Evolutionary conservation across 164 flowering plant species (phyloP).

Genomic region (Vitis amurensis): DNA sequence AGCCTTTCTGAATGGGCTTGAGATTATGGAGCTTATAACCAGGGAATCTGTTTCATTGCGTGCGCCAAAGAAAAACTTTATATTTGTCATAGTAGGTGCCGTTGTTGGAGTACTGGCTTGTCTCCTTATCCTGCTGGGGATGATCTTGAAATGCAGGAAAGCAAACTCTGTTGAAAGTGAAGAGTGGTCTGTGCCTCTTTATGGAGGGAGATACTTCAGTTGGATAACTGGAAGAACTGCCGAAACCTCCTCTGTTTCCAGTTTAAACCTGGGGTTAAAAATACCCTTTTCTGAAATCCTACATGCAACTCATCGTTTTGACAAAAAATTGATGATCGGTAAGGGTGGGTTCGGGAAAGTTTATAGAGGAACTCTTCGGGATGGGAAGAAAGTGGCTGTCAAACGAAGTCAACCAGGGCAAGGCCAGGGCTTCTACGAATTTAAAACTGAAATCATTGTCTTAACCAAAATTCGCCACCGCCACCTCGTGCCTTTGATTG

Average conservation of each 20-base stretch:
- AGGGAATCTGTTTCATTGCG: background rate
- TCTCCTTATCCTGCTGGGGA: background rate
- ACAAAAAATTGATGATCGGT: constrained; percentile 1
- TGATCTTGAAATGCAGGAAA: background rate
- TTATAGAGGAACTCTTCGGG: background rate
- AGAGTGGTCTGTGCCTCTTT: no score
- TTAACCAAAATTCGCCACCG: constrained; percentile 4
- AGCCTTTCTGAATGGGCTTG: constrained; percentile 10
- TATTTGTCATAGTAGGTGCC: background rate
- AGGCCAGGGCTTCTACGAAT: constrained; percentile 1
- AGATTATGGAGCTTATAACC: constrained; percentile 5
- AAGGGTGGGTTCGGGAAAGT: constrained; percentile 10
- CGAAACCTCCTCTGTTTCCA: background rate
- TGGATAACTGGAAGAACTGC: no score
- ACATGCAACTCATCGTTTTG: constrained; percentile 4
- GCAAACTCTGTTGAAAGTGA: background rate
- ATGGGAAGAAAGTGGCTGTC: constrained; percentile 5
- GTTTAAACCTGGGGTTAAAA: background rate
- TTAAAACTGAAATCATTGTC: constrained; percentile 1
- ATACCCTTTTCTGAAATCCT: constrained; percentile 1
- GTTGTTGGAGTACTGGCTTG: background rate
- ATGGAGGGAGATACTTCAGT: background rate
- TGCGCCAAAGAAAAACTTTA: background rate
- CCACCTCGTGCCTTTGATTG: constrained; percentile 4
- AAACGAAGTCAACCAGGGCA: background rate